Evolutionary conservation across 2,329 filamentous ascomycete species (phyloP), one percentile per base, ranked within the genome.

Genomic region (Corinectria fuckeliana): DNA sequence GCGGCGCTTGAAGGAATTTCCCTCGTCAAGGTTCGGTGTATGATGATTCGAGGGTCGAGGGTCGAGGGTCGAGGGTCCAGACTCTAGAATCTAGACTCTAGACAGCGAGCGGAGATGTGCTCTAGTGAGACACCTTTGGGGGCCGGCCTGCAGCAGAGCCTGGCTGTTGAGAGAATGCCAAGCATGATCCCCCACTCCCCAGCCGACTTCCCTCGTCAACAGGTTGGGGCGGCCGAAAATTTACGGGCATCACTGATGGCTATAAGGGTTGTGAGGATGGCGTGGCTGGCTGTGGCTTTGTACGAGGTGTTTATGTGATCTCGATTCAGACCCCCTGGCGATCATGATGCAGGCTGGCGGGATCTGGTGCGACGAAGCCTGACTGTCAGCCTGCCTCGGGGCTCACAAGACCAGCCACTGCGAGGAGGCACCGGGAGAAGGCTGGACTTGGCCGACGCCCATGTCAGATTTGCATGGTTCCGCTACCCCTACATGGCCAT

Each of bases 341-440:
- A 57, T 67, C 44, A 34, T 48, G 23, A 69, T 69, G 67, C 64
- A 66, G 42, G 53, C 45, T 38, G 53, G 60, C 68, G 42, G 58
- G 68, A 70, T 70, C 68, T 70, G 58, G 68, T 70, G 25, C 53
- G 44, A 70, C 66, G 14, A 32, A 52, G 49, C 36, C 54, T 54
- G 18, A 28, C 21, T 38, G 56, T 32, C 57, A 61, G 62, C 47
- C 50, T 61, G 62, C 47, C 50, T 61, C 44, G 62, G 65, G 41
- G 48, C 44, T 28, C 56, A 49, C 50, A 49, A 51, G 44, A 41
- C 21, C 16, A 56, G 62, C 62, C 61, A 64, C 60, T 66, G 45
- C 38, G 44, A 47, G 9, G 21, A 20, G 23, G 20, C 18, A 30
- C 38, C 7, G 50, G 53, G 42, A 42, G 52, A 51, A 28, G 54